Conservation (phyloP, 169 alveolate species). For the Eimeria necatrix region DNA sequence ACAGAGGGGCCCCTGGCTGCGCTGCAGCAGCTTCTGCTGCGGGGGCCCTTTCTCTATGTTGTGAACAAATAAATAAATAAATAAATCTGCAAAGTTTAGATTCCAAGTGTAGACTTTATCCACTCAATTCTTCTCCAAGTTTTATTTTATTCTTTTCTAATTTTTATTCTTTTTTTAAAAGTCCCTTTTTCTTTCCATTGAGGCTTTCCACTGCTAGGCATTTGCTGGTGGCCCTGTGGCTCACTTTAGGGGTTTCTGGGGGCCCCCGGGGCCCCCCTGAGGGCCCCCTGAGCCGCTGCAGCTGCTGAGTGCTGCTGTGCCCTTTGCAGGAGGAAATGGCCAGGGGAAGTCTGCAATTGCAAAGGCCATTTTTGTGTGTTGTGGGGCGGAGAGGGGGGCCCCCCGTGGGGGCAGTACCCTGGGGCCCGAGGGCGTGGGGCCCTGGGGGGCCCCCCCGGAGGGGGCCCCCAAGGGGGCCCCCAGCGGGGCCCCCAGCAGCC, state of each 20-base stretch:
- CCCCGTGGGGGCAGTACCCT: constrained; percentile 3
- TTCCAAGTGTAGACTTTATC: no score
- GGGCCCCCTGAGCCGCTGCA: no score
- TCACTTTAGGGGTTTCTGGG: no score
- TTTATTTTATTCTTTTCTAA: no score
- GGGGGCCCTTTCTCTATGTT: background rate
- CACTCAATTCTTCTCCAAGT: background rate
- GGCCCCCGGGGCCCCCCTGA: no score
- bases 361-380: constrained; percentile 64
- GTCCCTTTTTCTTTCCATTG: no score
- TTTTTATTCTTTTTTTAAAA: no score
- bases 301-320: no score
- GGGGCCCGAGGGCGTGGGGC: background rate
- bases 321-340: constrained; percentile 56
- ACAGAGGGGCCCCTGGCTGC: constrained; percentile 10
- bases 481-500: background rate
- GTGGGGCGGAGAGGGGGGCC: constrained; percentile 71
- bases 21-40: background rate
- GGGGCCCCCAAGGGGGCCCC: background rate
- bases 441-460: constrained; percentile 25
- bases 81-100: no score
- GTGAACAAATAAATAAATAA: background rate
- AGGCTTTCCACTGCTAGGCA: no score
- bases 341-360: constrained; percentile 73
- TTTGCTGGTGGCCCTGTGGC: no score